Evolutionary conservation across 2,329 filamentous ascomycete species (phyloP).

Genomic region (Emericellopsis atlantica): DNA sequence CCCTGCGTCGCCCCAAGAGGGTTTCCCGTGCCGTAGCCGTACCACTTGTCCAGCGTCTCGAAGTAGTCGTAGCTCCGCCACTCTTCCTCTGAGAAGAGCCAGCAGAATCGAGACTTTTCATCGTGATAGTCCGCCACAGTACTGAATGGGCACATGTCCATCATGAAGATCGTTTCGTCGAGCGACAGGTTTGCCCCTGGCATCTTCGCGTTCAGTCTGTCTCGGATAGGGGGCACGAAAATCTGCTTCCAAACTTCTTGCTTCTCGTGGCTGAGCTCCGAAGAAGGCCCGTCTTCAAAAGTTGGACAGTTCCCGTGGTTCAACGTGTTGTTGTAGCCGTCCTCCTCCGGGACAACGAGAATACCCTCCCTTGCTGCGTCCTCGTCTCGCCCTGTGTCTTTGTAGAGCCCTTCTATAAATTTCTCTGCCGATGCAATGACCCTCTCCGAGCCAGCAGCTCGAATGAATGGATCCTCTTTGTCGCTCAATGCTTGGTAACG

Average conservation of each 20-base stretch:
- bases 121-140: constrained; percentile 52
- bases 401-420: constrained; percentile 64
- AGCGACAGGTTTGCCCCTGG: constrained; percentile 52
- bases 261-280: constrained; percentile 32
- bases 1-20: constrained; percentile 73
- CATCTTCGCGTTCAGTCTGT: constrained; percentile 56
- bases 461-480: constrained; percentile 52
- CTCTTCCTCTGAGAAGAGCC: constrained; percentile 58
- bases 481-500: constrained; percentile 55
- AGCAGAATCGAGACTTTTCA: constrained; percentile 57
- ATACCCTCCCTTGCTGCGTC: constrained; percentile 40
- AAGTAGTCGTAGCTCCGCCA: constrained; percentile 76
- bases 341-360: constrained; percentile 56
- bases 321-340: constrained; percentile 67
- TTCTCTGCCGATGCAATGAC: constrained; percentile 64
- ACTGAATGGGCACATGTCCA: constrained; percentile 82
- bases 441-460: constrained; percentile 56
- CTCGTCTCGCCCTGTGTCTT: constrained; percentile 18
- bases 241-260: constrained; percentile 45
- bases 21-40: constrained; percentile 67
- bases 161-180: constrained; percentile 55
- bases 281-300: constrained; percentile 51
- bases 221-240: constrained; percentile 57
- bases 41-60: constrained; percentile 71
- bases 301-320: constrained; percentile 58